Base-by-base conservation (phyloP, 2,329 filamentous ascomycete genomes). In the Colletotrichum orchidophilum region DNA sequence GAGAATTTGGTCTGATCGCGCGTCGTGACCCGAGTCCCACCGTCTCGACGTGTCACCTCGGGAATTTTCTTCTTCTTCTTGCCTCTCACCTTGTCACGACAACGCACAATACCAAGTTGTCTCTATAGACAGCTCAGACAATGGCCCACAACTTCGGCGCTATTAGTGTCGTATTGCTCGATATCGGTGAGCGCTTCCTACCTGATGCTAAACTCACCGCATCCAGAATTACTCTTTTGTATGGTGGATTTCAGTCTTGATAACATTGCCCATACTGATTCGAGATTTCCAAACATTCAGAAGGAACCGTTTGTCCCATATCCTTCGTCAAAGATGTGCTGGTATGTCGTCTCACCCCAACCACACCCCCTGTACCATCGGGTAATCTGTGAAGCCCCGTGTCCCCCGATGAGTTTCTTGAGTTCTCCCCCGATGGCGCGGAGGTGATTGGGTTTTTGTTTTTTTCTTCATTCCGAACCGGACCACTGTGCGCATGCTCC, bases 261-360 rank as follows among this genome's bases (percentile, higher is more conserved):
- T 50, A 35, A 59, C 24, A 54, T 50, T 52, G 50, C 58, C 21
- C 27, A 24, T 58, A 54, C 71, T 73, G 59, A 73, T 64, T 63
- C 31, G 54, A 42, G 31, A 35, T 33, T 57, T 42, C n/a, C 8
- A 61, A 33, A 69, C 65, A 75, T 73, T 18, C 76, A 95, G 93
- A 95, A 87, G 93, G 93, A 73, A 95, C 93, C 60, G 91, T 95
- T 74, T 95, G 93, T 81, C 92, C 92, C 76, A 94, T 95, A 80
- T 94, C 92, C 76, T 95, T 95, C 82, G 93, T 95, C 82, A 94
- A 94, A 83, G 92, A 95, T 80, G 90, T 93, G 74, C 85, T 95
- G 84, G 93, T 95, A 90, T 88, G 92, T 83, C 74, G 67, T 58
- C 62, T 73, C 73, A 63, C 70, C 63, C 73, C 55, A 55, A 60